Conservation (phyloP, 2,329 filamentous ascomycete genomes). For the Fusarium globosum region DNA sequence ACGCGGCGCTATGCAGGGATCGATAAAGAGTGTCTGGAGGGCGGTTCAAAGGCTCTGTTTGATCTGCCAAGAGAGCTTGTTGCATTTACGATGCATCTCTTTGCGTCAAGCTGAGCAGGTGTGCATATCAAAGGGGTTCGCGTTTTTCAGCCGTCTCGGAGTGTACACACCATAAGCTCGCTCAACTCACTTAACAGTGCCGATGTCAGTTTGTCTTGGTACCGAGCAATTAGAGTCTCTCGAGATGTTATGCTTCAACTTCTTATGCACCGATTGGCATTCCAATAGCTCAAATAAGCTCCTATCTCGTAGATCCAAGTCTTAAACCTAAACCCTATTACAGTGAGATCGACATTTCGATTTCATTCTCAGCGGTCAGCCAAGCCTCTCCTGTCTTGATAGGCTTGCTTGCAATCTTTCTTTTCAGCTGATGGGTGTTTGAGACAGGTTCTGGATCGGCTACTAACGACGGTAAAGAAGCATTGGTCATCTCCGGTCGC, state of each 20-base stretch:
- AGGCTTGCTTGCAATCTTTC: background rate
- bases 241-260: background rate
- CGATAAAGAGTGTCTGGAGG: too few species aligned
- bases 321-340: background rate
- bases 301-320: background rate
- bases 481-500: background rate
- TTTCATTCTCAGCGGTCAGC: background rate
- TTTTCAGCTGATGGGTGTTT: background rate
- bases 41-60: fast-evolving
- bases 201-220: background rate
- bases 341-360: background rate
- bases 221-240: fast-evolving
- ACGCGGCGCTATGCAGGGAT: background rate
- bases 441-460: background rate
- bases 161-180: background rate
- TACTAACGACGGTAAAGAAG: background rate
- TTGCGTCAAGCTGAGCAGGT: background rate
- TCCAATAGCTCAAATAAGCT: background rate
- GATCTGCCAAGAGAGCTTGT: background rate
- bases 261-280: background rate
- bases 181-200: background rate
- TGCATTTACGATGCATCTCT: background rate
- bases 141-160: background rate
- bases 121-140: background rate
- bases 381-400: background rate